Evolutionary conservation across 257 asterid species (phyloP).

Genomic region (Ocimum tenuiflorum): DNA sequence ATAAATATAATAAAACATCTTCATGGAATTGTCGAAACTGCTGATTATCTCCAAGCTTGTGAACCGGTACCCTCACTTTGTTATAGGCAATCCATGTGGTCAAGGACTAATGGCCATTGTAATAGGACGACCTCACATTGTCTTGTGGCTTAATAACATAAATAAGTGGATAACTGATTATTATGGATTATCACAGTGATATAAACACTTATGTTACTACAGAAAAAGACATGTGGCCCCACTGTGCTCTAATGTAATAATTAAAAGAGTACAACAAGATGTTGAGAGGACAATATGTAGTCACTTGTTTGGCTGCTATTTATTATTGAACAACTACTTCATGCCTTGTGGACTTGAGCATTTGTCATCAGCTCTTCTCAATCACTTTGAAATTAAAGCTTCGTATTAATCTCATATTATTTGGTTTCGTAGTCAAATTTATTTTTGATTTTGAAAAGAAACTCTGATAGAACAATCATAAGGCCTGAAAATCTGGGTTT

Average conservation of each 20-base stretch:
- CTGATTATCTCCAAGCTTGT: not conserved
- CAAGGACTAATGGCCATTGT: not conserved
- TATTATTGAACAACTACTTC: not conserved
- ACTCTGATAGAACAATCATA: not conserved
- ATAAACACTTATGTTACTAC: not conserved
- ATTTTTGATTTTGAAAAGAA: not conserved
- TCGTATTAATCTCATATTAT: not conserved
- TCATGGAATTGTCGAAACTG: not conserved
- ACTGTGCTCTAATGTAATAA: not conserved
- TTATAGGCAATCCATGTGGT: conserved; percentile 2
- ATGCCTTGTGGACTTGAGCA: not conserved
- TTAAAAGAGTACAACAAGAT: conserved; percentile 6
- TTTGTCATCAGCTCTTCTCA: not conserved
- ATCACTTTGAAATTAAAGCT: conserved; percentile 1
- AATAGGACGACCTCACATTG: not conserved
- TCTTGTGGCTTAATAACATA: conserved; percentile 3
- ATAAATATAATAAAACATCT: not conserved
- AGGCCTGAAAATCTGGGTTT: not conserved
- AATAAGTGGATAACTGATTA: not conserved
- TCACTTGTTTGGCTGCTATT: conserved; percentile 10
- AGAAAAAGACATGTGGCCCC: not conserved
- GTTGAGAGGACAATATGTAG: not conserved
- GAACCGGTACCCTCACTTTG: not conserved
- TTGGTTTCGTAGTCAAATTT: not conserved
- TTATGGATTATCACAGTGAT: not conserved